Percentiles rank a stretch among this genome's conserved stretches.
Evolutionary conservation across 768 basidiomycete species (phyloP).

Genomic region (Megacollybia marginata): DNA sequence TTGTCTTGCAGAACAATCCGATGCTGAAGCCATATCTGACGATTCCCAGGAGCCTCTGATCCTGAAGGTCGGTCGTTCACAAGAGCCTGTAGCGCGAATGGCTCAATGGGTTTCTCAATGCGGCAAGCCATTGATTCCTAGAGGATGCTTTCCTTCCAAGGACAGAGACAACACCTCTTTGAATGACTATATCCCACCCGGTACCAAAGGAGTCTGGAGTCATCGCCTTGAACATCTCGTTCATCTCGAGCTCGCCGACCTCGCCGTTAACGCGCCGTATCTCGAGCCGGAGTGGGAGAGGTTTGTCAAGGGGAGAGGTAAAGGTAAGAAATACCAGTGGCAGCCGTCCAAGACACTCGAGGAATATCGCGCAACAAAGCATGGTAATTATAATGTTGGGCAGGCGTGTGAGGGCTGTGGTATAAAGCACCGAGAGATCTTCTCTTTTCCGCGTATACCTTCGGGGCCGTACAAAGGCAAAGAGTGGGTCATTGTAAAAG

Average conservation of each 20-base stretch:
- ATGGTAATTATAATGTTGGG: conserved; percentile 10
- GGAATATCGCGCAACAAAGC: conserved; percentile 7
- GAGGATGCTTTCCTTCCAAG: conserved; percentile 66
- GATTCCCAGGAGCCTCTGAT: conserved; percentile 33
- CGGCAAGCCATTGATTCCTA: conserved; percentile 62
- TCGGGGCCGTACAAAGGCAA: conserved; percentile 48
- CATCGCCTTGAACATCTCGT: conserved; percentile 74
- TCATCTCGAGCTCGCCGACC: conserved; percentile 73
- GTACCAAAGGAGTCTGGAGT: conserved; percentile 55
- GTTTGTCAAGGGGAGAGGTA: conserved; percentile 17
- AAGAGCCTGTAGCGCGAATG: conserved; percentile 64
- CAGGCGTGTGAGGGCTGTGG: conserved; percentile 38
- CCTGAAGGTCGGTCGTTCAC: conserved; percentile 75
- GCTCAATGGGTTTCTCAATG: conserved; percentile 82
- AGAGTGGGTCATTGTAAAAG: conserved; percentile 77
- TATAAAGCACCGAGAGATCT: conserved; percentile 68
- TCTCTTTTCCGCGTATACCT: conserved; percentile 54
- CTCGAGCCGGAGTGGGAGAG: conserved; percentile 43
- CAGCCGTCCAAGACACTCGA: neutral
- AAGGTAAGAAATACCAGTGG: neutral
- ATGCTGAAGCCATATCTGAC: conserved; percentile 10
- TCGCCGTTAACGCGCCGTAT: conserved; percentile 52
- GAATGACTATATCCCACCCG: conserved; percentile 58
- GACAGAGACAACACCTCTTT: conserved; percentile 36
- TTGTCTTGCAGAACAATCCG: neutral